Evolutionary conservation across 441 rosid species (phyloP), one percentile per base, ranked within the genome.

Genomic region (Eutrema salsugineum): DNA sequence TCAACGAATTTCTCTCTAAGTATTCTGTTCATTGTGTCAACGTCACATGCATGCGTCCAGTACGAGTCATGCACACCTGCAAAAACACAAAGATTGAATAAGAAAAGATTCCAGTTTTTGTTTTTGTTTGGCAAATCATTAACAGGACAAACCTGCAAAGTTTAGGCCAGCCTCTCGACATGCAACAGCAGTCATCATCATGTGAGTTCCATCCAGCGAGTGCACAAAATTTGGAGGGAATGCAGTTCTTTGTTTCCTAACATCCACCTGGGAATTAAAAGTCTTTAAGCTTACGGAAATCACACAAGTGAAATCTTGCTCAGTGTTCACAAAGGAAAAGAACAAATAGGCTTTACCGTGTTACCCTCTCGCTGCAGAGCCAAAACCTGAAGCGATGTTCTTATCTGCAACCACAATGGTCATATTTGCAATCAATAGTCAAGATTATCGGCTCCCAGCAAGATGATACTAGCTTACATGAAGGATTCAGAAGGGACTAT

Each of bases 171-270:
- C 96, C 63, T 90, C 94, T 75, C 85, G 83, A 82, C 99, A 92
- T 64, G 99, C 96, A 72, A 94, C 78, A 62, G 99, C 98, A 66
- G 99, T 94, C 98, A 92, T 91, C 99, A 95, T 95, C 99, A 95
- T 92, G 86, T 95, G 99, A 60, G 99, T 82, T 51, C 99, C 94
- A 14, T 95, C 98, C 61, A 95, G 87, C 1, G 99, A 94, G 84
- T 95, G 99, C 59, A 95, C 96, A 77, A 86, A 95, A 71, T 95
- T 95, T 5, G 98, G 99, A 73, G 98, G 98, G 68, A 95, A 95
- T 11, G 99, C 99, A 57, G 96, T 87, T 82, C 91, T 89, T 83
- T 95, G 98, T 82, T 85, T 89, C 80, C 95, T 87, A 60, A 79
- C 86, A 63, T 84, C 81, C 68, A 92, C 92, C 99, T 95, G 87